Evolutionary conservation across 768 basidiomycete genomes (phyloP), one percentile per base, ranked within the genome.

Genomic region (Lanmaoa pseudosensibilis): DNA sequence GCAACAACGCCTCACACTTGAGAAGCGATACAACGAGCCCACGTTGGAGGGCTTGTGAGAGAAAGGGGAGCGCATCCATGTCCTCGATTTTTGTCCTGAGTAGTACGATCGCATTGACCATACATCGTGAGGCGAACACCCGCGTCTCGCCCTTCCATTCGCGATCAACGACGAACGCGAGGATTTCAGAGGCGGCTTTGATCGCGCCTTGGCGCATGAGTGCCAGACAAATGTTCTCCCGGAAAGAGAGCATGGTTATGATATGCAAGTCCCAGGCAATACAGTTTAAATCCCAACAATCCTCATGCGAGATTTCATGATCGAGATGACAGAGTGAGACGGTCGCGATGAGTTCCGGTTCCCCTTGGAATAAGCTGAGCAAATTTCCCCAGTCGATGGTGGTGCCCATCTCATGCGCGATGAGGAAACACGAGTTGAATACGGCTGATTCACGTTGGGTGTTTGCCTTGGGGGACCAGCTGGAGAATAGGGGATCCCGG

Each of bases 231-330:
- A 69, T 64, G 15, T 49, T 37, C 18, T 58, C 57, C 6, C 37
- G 70, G 19, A 64, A 56, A 11, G 65, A 50, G 25, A 70, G 46
- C 5, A 56, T 45, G 16, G 64, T 65, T 46, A 69, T 30, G 45
- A 70, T 65, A 21, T 72, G 70, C 41, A 66, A 52, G 33, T 72
- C 70, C 70, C 68, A 70, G 9, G 63, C 68, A 8, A 70, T 53
- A 19, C 69, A 69, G 32, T 52, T 39, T 5, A 71, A 13, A 47
- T 70, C 70, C 46, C 62, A 47, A 18, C 53, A 19, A 2, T 32
- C n/a, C 18, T 38, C 43, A 11, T 52, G 70, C 13, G 57, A 56
- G 13, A 69, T 59, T 45, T 72, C 68, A 7, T 49, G 60, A 25
- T 63, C 61, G 16, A 72, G 64, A 41, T 72, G 70, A 46, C 58